Percentiles rank a stretch among this genome's conserved stretches.
Evolutionary conservation across 1,284 basidiomycete species (phyloP).

Genomic region (Golubevia sp.): DNA sequence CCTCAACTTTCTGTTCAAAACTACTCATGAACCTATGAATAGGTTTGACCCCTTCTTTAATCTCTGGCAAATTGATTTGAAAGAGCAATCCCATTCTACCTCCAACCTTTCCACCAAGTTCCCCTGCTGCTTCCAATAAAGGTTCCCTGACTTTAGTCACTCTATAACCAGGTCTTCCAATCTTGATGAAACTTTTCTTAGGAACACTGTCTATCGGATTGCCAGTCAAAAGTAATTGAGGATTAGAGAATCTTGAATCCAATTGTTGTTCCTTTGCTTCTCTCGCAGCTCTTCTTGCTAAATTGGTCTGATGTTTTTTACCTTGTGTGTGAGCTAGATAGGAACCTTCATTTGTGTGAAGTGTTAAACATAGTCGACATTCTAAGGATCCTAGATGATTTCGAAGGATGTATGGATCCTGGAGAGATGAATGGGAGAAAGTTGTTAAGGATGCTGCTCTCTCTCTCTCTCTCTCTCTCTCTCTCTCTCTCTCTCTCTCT

Average conservation of each 20-base stretch:
- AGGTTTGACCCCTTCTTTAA: slow-evolving; percentile 79
- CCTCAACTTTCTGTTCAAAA: slow-evolving; percentile 95
- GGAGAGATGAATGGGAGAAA: neutral
- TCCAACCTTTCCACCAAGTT: slow-evolving; percentile 51
- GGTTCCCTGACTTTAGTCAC: slow-evolving; percentile 83
- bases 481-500: too few relatives aligned
- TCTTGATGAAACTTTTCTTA: slow-evolving; percentile 78
- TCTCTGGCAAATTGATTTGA: slow-evolving; percentile 90
- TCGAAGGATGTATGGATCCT: slow-evolving; percentile 98
- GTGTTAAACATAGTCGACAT: slow-evolving; percentile 94
- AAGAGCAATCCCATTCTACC: slow-evolving; percentile 85
- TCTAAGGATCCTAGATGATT: slow-evolving; percentile 96
- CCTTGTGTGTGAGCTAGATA: slow-evolving; percentile 99
- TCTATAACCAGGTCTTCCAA: slow-evolving; percentile 90
- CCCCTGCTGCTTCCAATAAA: slow-evolving; percentile 62
- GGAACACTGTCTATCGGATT: slow-evolving; percentile 10
- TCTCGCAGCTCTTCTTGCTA: slow-evolving; percentile 89
- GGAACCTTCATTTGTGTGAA: slow-evolving; percentile 98
- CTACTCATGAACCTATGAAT: slow-evolving; percentile 94
- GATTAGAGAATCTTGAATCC: slow-evolving; percentile 10
- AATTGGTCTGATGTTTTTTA: slow-evolving; percentile 98
- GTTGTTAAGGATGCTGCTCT: neutral
- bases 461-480: too few relatives aligned
- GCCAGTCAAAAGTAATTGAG: slow-evolving; percentile 16
- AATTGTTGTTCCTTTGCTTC: slow-evolving; percentile 79